Conservation (phyloP, 2,329 filamentous ascomycete genomes). For the Pseudogymnoascus sp. region DNA sequence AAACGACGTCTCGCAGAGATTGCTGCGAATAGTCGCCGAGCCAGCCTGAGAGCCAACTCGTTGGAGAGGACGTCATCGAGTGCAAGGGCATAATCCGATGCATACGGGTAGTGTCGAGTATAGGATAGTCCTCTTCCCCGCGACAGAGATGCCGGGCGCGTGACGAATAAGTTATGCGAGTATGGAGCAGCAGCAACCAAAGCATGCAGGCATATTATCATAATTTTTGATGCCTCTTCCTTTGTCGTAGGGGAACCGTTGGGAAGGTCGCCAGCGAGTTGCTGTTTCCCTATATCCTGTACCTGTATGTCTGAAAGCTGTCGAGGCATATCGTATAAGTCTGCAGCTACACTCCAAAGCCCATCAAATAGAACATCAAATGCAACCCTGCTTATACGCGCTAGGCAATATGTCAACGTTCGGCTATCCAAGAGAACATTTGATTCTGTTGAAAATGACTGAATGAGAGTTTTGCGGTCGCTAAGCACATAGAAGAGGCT, state of each 20-base stretch:
- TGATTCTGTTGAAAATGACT: constrained; percentile 46
- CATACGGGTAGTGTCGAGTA: constrained; percentile 13
- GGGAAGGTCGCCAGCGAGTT: constrained; percentile 14
- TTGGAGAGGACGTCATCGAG: constrained; percentile 58
- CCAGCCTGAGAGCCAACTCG: constrained; percentile 50
- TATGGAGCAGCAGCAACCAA: constrained; percentile 50
- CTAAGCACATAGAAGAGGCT: constrained; percentile 57
- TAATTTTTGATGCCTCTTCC: constrained; percentile 22
- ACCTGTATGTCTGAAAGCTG: constrained; percentile 25
- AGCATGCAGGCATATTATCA: constrained; percentile 54
- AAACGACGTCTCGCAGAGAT: constrained; percentile 32
- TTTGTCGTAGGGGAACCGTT: constrained; percentile 16
- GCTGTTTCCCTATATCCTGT: constrained; percentile 9
- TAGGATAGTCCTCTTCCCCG: constrained; percentile 17
- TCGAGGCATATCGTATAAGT: constrained; percentile 48
- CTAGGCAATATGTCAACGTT: constrained; percentile 55
- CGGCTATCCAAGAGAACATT: constrained; percentile 51
- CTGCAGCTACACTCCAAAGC: constrained; percentile 53
- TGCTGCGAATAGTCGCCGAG: constrained; percentile 49
- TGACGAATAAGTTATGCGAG: constrained; percentile 31
- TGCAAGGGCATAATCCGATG: constrained; percentile 32
- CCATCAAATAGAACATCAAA: constrained; percentile 55
- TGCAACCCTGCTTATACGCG: constrained; percentile 48
- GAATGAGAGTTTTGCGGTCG: constrained; percentile 44
- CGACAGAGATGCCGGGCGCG: background rate